Evolutionary conservation across 805 yeast genomes (phyloP).

Genomic region (Starmerella geochares): DNA sequence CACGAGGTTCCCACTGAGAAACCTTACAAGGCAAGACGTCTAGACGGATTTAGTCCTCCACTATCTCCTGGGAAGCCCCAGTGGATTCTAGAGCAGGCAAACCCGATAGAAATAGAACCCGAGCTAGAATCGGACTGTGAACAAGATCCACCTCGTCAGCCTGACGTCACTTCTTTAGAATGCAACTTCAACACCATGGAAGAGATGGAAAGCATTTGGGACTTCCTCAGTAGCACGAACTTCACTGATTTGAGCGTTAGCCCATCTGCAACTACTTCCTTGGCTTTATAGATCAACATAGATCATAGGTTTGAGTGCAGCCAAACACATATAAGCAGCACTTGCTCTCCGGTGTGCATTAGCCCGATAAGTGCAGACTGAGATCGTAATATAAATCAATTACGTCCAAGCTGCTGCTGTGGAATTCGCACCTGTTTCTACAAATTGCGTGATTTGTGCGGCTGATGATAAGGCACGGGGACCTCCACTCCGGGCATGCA

Average conservation of each 20-base stretch:
- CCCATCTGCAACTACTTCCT: background rate
- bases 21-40: slow-evolving; percentile 1
- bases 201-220: slow-evolving; percentile 6
- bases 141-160: background rate
- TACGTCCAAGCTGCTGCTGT: no score
- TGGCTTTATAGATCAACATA: background rate
- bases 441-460: background rate
- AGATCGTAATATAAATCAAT: no score
- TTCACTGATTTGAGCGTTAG: background rate
- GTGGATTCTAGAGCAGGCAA: background rate
- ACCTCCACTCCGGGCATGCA: no score
- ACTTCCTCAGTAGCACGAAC: background rate
- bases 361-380: no score
- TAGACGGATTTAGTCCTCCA: background rate
- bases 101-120: background rate
- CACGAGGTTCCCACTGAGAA: slow-evolving; percentile 7
- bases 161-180: background rate
- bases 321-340: no score
- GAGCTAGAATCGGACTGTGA: slow-evolving; percentile 1
- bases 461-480: no score
- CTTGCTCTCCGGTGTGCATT: no score
- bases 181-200: background rate
- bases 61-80: background rate
- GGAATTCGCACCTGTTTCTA: no score
- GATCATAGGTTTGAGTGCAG: no score